phyloP scores from a whole-genome alignment of 2,329 filamentous ascomycete species.

The Talaromyces sp. region DNA sequence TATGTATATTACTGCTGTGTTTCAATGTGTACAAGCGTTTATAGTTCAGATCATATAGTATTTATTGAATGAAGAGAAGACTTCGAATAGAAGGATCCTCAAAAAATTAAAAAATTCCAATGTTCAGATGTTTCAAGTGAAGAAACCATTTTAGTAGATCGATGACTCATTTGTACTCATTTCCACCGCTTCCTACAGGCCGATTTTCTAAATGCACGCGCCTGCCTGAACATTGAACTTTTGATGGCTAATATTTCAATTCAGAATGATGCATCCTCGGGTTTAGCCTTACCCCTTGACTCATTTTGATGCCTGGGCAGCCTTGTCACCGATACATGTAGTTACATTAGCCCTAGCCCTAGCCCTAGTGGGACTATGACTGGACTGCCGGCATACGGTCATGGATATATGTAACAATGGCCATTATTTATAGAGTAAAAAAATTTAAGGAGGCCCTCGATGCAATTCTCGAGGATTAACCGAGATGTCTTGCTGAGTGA shows the following conservation, averaged over 20 bases:
- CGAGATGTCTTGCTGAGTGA: neutral
- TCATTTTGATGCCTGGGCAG: neutral
- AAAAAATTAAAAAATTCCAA: neutral
- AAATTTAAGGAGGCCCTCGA: too few species aligned
- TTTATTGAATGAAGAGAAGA: too few species aligned
- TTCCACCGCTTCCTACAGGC: neutral
- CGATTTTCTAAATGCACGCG: neutral
- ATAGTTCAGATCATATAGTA: neutral
- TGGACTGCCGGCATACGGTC: too few species aligned
- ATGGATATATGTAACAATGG: neutral
- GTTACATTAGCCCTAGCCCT: neutral
- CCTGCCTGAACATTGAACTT: too few species aligned
- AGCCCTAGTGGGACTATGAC: neutral
- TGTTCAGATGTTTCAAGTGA: neutral
- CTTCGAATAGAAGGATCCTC: too few species aligned
- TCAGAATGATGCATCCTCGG: neutral
- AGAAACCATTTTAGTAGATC: neutral
- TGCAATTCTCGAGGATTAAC: neutral
- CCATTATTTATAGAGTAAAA: too few species aligned
- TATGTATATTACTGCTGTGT: neutral
- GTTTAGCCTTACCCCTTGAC: neutral
- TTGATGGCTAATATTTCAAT: neutral
- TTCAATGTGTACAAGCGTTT: neutral
- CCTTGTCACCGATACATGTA: too few species aligned
- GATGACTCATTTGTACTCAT: neutral